phyloP scores from a whole-genome alignment of 345 rosid species.

The Carallia brachiata region DNA sequence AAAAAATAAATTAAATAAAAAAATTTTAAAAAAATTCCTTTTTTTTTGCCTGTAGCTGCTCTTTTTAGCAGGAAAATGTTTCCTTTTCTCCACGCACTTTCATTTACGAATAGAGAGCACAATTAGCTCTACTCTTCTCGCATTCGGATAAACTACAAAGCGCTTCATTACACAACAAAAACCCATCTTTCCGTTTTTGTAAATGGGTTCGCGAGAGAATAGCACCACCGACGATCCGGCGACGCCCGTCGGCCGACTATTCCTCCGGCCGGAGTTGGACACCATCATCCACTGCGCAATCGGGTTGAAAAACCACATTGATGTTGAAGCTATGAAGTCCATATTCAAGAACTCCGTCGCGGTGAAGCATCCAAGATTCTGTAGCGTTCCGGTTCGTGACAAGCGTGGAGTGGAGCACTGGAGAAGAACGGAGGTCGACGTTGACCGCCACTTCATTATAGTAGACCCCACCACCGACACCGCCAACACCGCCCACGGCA shows the following conservation, averaged over 20 bases:
- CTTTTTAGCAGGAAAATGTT: too few species aligned
- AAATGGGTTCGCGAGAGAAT: constrained; percentile 17
- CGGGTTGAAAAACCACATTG: constrained; percentile 30
- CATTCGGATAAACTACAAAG: too few species aligned
- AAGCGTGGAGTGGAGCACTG: constrained; percentile 43
- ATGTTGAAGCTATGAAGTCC: constrained; percentile 31
- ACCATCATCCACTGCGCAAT: constrained; percentile 49
- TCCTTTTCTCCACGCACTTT: too few species aligned
- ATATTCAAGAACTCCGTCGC: constrained; percentile 27
- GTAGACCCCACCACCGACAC: constrained; percentile 6
- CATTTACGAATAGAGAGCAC: too few species aligned
- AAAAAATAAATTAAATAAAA: too few species aligned
- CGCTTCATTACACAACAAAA: neutral
- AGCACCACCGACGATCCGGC: constrained; percentile 42
- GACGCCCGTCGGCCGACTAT: constrained; percentile 54
- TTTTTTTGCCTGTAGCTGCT: too few species aligned
- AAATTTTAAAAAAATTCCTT: too few species aligned
- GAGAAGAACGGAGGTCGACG: constrained; percentile 42
- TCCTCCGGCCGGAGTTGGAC: constrained; percentile 44
- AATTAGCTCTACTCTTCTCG: too few species aligned
- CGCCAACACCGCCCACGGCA: neutral
- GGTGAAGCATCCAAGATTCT: constrained; percentile 53
- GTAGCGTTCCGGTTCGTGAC: constrained; percentile 51
- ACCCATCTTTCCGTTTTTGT: neutral
- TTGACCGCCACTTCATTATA: constrained; percentile 35